Base-by-base conservation (phyloP, 208 protist genomes). In the Leishmania gerbilli region DNA sequence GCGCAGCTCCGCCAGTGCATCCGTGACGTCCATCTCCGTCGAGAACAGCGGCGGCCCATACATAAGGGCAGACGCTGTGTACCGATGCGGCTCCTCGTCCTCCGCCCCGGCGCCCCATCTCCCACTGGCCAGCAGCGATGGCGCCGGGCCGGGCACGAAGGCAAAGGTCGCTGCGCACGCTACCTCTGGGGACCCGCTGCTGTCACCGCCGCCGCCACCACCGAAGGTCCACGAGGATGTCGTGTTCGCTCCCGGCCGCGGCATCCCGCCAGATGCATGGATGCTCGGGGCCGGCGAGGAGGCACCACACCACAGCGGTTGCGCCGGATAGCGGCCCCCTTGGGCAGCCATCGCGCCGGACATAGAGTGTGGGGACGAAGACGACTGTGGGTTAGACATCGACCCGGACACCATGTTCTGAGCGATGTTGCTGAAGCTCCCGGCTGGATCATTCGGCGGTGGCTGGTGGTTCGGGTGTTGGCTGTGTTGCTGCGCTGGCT, bases 11-110 rank as follows among this genome's bases (percentile, higher is more conserved):
- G 82, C 82, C 65, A 85, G 55, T 17, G 82, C 82, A n/a, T 82
- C 82, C 40, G 82, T 82, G 37, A 85, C 82, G 65, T 85, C 82
- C 82, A 85, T 85, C 77, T 85, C 77, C 31, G 82, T 85, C 0
- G 82, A 72, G 47, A 85, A 85, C 21, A 85, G 67, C 42, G 82
- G 82, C 3, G 82, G 82, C 1, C 82, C 82, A 37, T 85, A 85
- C 40, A 85, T 47, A 40, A 72, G 47, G 0, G 74, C 37, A 21
- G 82, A 62, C 5, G 37, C 27, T 1, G 72, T 24, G 58, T 65
- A 75, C 2, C 62, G 49, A 42, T 82, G 69, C 11, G 65, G 11
- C 40, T 85, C 82, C 51, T 79, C 82, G 3, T 51, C 82, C 9
- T 82, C 82, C 9, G 77, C 82, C 34, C 47, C 77, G 13, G 47